Base-by-base conservation (phyloP, 2,329 filamentous ascomycete species). In the Dothistroma pini region DNA sequence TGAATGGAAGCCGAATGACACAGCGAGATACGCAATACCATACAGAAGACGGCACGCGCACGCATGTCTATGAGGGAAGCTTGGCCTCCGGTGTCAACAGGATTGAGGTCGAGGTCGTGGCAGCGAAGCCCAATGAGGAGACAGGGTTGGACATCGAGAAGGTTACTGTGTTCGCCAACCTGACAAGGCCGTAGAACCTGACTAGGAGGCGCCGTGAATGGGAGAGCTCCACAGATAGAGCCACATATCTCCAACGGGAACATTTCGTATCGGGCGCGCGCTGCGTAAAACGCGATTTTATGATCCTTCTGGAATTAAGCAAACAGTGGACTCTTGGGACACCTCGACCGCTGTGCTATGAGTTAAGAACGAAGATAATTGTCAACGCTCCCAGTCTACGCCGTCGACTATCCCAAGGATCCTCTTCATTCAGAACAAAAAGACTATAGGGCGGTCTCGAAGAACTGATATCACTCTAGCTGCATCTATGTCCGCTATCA, bases 31-130 rank as follows among this genome's bases (percentile, higher is more conserved):
- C 86, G 56, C 65, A 75, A 78, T 58, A 71, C 56, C 64, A 70
- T 56, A 64, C 66, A 11, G 70, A 69, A 22, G 66, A 63, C 8
- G 67, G 74, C 35, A 66, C 66, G 58, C 80, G 81, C 61, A 85
- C 85, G 64, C 86, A 88, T n/a, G 78, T 89, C 0, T 96, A 91
- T 68, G 92, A 96, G 68, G 83, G 87, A 8, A 84, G 84, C 56
- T 78, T 96, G 31, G 82, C 84, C 29, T 83, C 84, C 1, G 91
- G 91, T 7, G 82, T 91, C 55, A 96, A 95, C 68, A 83, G 87
- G 51, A 83, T 96, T 55, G 89, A 92, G 68, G 82, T 96, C 8
- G 89, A 93, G 69, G 80, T 93, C 60, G 85, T 92, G 65, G 90
- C 90, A 49, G 68, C 70, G 29, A 72, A 67, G 10, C 84, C 87